Conservation (phyloP, 2,329 filamentous ascomycete species). For the Chlorencoelia australis region DNA sequence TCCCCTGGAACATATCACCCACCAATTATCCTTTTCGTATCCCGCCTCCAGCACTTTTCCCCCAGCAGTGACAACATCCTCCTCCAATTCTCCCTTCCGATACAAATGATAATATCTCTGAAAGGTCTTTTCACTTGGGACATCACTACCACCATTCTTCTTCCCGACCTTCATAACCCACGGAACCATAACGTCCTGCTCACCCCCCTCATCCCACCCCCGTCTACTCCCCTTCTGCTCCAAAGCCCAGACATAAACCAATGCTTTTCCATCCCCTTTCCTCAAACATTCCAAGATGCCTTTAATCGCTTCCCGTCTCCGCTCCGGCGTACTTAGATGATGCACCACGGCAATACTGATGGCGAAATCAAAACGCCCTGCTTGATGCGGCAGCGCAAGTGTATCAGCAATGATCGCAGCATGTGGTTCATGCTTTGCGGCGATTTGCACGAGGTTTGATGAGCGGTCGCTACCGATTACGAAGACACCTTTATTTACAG, state of each 20-base stretch:
- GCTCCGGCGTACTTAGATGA: constrained; percentile 70
- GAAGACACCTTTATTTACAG: constrained; percentile 66
- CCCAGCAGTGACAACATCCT: constrained; percentile 63
- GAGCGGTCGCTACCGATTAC: constrained; percentile 81
- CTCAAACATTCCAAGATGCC: constrained; percentile 58
- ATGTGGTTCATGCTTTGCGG: constrained; percentile 41
- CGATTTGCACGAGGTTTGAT: constrained; percentile 42
- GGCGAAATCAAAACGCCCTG: constrained; percentile 65
- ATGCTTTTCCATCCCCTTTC: constrained; percentile 47
- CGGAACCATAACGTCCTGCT: constrained; percentile 90
- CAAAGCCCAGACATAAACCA: constrained; percentile 92
- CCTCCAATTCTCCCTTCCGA: constrained; percentile 73
- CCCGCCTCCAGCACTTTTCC: constrained; percentile 69
- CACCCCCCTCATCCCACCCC: constrained; percentile 75
- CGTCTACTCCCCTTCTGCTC: constrained; percentile 81
- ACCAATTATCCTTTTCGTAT: constrained; percentile 98
- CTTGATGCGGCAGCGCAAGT: constrained; percentile 69
- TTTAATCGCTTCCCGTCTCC: constrained; percentile 63
- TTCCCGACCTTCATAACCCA: constrained; percentile 61
- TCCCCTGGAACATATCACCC: constrained; percentile 50
- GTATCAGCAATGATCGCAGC: constrained; percentile 72
- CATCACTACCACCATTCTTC: constrained; percentile 25
- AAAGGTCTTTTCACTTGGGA: constrained; percentile 39
- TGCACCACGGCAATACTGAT: constrained; percentile 93
- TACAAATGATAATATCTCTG: constrained; percentile 95